Percentiles rank a stretch among this genome's conserved stretches.
Conservation (phyloP, 2,329 filamentous ascomycete genomes). For the Phaeosphaeriaceae sp. region DNA sequence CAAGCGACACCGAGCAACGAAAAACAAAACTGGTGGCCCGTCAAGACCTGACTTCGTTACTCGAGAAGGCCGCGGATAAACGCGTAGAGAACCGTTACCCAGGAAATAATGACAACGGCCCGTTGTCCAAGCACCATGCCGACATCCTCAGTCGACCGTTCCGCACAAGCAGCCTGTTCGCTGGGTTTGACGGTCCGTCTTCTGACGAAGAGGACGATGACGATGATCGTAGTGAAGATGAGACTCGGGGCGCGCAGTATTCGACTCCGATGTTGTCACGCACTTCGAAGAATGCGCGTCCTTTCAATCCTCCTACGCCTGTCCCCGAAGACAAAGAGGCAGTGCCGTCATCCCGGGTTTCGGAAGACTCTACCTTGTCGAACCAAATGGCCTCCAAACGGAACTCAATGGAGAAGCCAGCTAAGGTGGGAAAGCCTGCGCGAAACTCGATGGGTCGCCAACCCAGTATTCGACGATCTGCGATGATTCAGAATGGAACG, state of each 20-base stretch:
- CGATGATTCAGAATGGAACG: conserved; percentile 81
- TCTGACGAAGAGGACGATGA: conserved; percentile 59
- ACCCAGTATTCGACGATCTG: conserved; percentile 75
- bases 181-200: conserved; percentile 77
- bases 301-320: conserved; percentile 50
- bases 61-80: conserved; percentile 36
- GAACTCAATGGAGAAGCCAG: conserved; percentile 45
- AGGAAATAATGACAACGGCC: conserved; percentile 81
- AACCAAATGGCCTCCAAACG: conserved; percentile 31
- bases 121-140: conserved; percentile 65
- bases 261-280: conserved; percentile 57
- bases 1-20: conserved; percentile 16
- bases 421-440: conserved; percentile 43
- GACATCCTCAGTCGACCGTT: conserved; percentile 71
- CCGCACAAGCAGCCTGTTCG: conserved; percentile 84
- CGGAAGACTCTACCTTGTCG: conserved; percentile 39
- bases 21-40: conserved; percentile 27
- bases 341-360: conserved; percentile 33
- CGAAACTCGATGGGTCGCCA: conserved; percentile 41
- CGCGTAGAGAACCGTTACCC: conserved; percentile 71
- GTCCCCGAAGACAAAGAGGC: conserved; percentile 53
- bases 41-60: conserved; percentile 38
- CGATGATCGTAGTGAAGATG: conserved; percentile 68
- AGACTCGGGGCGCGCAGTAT: conserved; percentile 58
- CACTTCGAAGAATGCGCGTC: conserved; percentile 57